A percentile compares a stretch with the other conserved stretches of the same genome.
Conservation (phyloP, 2,329 filamentous ascomycete genomes). For the Botrytis sinoallii region DNA sequence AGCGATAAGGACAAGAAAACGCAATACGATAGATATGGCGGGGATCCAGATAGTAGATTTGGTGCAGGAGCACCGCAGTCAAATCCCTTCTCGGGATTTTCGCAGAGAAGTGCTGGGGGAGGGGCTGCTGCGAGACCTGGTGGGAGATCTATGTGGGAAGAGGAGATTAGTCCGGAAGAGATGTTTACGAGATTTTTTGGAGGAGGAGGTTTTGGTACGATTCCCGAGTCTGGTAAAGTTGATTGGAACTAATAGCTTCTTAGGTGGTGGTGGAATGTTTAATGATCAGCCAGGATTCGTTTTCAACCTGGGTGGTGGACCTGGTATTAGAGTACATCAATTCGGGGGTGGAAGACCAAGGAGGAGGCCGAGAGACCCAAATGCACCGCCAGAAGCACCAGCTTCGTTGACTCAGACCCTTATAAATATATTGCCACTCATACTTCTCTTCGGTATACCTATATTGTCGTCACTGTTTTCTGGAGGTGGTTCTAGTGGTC, state of each 20-base stretch:
- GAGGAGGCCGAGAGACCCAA: conserved; percentile 67
- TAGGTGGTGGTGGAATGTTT: conserved; percentile 51
- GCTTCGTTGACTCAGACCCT: conserved; percentile 53
- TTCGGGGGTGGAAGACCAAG: conserved; percentile 81
- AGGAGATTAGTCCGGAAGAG: conserved; percentile 94
- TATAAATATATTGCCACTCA: conserved; percentile 77
- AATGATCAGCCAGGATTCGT: conserved; percentile 84
- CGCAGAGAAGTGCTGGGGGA: conserved; percentile 41
- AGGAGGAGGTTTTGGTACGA: conserved; percentile 56
- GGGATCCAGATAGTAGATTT: conserved; percentile 88
- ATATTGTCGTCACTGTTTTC: conserved; percentile 78
- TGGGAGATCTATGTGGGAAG: conserved; percentile 68
- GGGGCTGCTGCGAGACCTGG: conserved; percentile 42
- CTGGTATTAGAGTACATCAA: conserved; percentile 90
- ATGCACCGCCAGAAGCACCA: conserved; percentile 47
- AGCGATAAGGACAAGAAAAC: conserved; percentile 91
- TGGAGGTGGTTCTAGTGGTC: conserved; percentile 53
- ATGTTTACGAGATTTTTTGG: conserved; percentile 97
- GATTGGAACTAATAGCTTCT: conserved; percentile 21
- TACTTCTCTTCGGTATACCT: conserved; percentile 84
- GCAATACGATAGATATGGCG: conserved; percentile 84
- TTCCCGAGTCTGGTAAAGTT: not conserved
- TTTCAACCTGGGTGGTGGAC: conserved; percentile 91
- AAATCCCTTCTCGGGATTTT: conserved; percentile 61
- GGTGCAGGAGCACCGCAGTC: conserved; percentile 53